Evolutionary conservation across 257 asterid species (phyloP), one percentile per base, ranked within the genome.

Genomic region (Leptodermis oblonga): DNA sequence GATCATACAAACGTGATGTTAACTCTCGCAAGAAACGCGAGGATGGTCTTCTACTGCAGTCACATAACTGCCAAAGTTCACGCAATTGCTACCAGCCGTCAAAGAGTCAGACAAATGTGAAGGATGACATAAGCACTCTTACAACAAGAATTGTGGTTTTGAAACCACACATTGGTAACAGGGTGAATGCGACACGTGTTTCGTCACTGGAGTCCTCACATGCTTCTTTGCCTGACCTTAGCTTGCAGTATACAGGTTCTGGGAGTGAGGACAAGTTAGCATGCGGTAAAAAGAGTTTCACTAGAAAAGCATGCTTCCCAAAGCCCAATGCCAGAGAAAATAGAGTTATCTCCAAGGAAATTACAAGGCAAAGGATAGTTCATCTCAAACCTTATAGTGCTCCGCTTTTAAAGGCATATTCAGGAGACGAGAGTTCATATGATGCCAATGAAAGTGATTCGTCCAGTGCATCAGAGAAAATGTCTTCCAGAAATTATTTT

Each of bases 341-440:
- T 52, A 83, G 90, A 72, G 85, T 83, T 63, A 72, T 85, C 62
- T 95, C 97, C 65, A 79, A 81, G 82, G 85, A 79, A 73, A 81
- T 87, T 74, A 81, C 96, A 5, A 83, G 78, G 82, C 80, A 77
- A 67, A 87, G 86, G 86, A 86, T 81, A 65, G 80, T 85, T 56
- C 74, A 78, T 70, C 81, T 76, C 64, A 75, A 65, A 66, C 68
- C 78, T 33, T 71, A 48, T 46, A 45, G 55, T 51, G 61, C 61
- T 25, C 74, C 80, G 45, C 67, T 74, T 70, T n/a, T n/a, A n/a
- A 83, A 76, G 80, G 97, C 97, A 73, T 93, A 90, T 78, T 87
- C 92, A 11, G 96, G 96, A 66, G 97, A 91, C 69, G 97, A 84
- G 84, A 91, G 97, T 78, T 93, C 97, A 1, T 82, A 69, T 66